These are phyloP conservation scores for Flaveria ramosissima DNA, from an alignment of 129 eudicot species.

Conservation along the genomic window DNA sequence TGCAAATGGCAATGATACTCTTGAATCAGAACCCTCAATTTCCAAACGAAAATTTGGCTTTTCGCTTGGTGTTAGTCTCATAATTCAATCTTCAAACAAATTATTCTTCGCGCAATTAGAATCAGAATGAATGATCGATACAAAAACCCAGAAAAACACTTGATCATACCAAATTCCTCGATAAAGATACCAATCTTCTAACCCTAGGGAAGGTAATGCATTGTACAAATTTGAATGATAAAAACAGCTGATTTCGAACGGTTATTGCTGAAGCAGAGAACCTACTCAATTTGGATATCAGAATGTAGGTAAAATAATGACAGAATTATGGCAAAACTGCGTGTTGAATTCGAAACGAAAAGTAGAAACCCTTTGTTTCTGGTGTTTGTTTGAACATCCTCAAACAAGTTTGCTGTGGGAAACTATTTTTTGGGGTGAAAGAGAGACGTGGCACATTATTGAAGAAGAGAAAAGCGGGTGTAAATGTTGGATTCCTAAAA, in stretches of 20 bases:
- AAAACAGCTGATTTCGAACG: background rate
- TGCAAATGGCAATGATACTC: background rate
- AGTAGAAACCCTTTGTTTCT: slow-evolving; percentile 18
- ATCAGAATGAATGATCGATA: too few relatives aligned
- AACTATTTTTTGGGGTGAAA: slow-evolving; percentile 25
- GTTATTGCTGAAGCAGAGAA: slow-evolving; percentile 26
- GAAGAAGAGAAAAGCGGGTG: slow-evolving; percentile 37
- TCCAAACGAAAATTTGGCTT: background rate
- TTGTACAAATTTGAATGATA: background rate
- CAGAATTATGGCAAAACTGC: slow-evolving; percentile 12
- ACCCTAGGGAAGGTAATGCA: slow-evolving; percentile 11
- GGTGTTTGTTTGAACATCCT: slow-evolving; percentile 27
- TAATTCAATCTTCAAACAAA: slow-evolving; percentile 13
- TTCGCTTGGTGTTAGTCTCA: slow-evolving; percentile 8
- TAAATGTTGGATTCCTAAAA: background rate
- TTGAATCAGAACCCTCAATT: slow-evolving; percentile 20
- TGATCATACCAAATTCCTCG: too few relatives aligned
- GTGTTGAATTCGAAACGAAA: background rate
- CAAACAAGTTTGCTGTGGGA: slow-evolving; percentile 5
- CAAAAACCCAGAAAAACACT: too few relatives aligned
- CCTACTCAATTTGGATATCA: background rate
- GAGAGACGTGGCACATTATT: slow-evolving; percentile 28
- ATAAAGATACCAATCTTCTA: background rate
- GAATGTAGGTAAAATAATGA: background rate
- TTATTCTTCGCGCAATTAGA: too few relatives aligned